Base-by-base conservation (phyloP, 139 green algal species). In the Coccomyxa sp. region DNA sequence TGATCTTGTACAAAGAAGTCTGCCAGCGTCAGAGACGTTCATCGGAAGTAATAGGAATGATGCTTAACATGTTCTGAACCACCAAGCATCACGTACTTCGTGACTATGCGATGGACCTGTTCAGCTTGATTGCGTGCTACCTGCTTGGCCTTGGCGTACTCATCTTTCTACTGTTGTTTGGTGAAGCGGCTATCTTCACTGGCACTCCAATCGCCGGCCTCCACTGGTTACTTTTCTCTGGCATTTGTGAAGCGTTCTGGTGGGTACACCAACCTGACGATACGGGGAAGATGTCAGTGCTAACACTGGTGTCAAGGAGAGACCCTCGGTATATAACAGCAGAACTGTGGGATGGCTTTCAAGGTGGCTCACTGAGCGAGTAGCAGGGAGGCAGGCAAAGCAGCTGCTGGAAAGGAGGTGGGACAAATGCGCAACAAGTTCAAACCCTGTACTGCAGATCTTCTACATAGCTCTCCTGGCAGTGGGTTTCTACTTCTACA, bases 391-490 rank as follows among this genome's bases (percentile, higher is more conserved):
- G 38, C 38, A 51, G 38, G 38, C 3, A 51, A 51, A 7, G 7
- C 38, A 51, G 38, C 38, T 51, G 38, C 38, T 51, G 38, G 38
- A 51, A 51, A 51, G 38, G 38, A 51, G 38, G 3, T 51, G 38
- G 38, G 38, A 51, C 38, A 51, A 51, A 51, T 51, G 38, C 38
- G 38, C 38, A 51, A 51, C 38, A 51, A 51, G 63, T 71, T 28
- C 63, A 38, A 92, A 90, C 66, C 89, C 89, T 27, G 30, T 82
- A 1, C 80, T 90, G 66, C 89, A 91, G 78, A 0, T 91, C 0
- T 76, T 91, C 13, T 92, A 91, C 76, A 28, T 86, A 58, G 57
- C 27, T 0, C 77, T 92, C 21, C n/a, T 92, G 21, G 60, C 32
- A n/a, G 81, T 32, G 15, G 84, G 74, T 17, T 91, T 88, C 67